phyloP scores from a whole-genome alignment of 495 filamentous ascomycete species.

The Podospora bellae-mahoneyi region DNA sequence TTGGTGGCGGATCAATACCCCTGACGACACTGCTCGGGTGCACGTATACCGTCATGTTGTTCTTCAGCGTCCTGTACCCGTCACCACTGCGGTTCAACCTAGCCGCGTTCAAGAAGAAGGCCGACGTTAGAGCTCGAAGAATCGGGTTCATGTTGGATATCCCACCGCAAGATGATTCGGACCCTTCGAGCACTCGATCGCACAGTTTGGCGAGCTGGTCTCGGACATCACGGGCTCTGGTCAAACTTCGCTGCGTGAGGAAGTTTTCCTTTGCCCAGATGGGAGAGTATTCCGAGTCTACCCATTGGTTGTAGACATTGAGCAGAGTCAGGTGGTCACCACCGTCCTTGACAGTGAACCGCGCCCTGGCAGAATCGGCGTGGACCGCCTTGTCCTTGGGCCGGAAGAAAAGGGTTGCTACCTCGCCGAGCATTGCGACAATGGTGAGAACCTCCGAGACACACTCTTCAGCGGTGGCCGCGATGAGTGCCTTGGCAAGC shows the following conservation, averaged over 20 bases:
- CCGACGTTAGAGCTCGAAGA: conserved; percentile 81
- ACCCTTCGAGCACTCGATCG: conserved; percentile 80
- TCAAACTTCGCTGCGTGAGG: conserved; percentile 81
- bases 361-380: conserved; percentile 85
- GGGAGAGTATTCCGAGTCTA: conserved; percentile 83
- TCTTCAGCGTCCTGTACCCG: conserved; percentile 93
- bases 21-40: conserved; percentile 83
- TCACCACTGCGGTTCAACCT: conserved; percentile 80
- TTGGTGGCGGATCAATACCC: conserved; percentile 69
- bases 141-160: conserved; percentile 69
- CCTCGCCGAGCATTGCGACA: conserved; percentile 89
- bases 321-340: conserved; percentile 87
- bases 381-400: conserved; percentile 98
- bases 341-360: conserved; percentile 89
- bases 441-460: conserved; percentile 95
- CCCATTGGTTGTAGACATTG: conserved; percentile 98
- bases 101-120: conserved; percentile 95
- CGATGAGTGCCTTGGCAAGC: conserved; percentile 89
- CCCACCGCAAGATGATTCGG: conserved; percentile 66
- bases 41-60: conserved; percentile 80
- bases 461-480: conserved; percentile 81
- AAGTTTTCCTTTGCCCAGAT: conserved; percentile 95
- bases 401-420: conserved; percentile 85
- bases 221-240: conserved; percentile 83
- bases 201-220: conserved; percentile 94